These are phyloP conservation scores for Pharnaceum exiguum DNA, from an alignment of 148 eudicot species.

Conservation along the genomic window DNA sequence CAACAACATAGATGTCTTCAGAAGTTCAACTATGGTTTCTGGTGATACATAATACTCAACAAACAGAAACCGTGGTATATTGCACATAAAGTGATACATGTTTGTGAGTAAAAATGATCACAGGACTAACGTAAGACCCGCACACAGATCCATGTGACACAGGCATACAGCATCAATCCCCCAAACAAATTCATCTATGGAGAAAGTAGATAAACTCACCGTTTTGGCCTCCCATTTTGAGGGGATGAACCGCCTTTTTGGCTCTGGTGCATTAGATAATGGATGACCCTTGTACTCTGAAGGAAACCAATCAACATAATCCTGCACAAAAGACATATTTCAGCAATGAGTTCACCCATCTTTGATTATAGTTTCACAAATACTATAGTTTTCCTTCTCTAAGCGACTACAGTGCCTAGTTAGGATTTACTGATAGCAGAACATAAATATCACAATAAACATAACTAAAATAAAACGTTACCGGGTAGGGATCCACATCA, in stretches of 20 bases:
- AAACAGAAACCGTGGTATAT: no score
- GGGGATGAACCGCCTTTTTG: slow-evolving; percentile 87
- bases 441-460: neutral
- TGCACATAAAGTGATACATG: no score
- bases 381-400: no score
- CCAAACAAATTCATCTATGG: neutral
- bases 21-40: no score
- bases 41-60: no score
- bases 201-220: slow-evolving; percentile 27
- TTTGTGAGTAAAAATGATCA: no score
- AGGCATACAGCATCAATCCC: neutral
- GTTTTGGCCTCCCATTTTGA: slow-evolving; percentile 85
- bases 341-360: neutral
- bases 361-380: no score
- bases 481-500: slow-evolving; percentile 83
- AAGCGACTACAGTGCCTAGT: no score
- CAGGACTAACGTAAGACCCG: no score
- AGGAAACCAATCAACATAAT: slow-evolving; percentile 82
- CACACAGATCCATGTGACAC: neutral
- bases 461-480: slow-evolving; percentile 16
- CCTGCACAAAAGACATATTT: slow-evolving; percentile 46
- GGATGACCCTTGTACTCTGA: slow-evolving; percentile 77
- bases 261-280: slow-evolving; percentile 81
- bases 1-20: no score
- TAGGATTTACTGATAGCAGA: neutral